Evolutionary conservation across 768 basidiomycete species (phyloP), one percentile per base, ranked within the genome.

Genomic region (Agrocybe chaxingu): DNA sequence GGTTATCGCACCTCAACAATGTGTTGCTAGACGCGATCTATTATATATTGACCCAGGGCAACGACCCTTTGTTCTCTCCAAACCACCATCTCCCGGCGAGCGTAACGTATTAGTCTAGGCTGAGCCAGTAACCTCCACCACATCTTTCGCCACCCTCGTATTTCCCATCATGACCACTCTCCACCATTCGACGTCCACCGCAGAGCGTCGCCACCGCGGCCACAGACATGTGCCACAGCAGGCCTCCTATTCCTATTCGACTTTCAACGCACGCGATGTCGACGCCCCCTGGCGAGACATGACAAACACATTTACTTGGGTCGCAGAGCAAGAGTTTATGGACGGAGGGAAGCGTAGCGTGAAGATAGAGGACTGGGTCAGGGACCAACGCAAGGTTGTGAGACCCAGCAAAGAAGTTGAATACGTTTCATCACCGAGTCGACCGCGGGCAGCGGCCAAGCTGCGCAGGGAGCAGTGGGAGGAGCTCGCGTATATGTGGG

Each of bases 301-400:
- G 54, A 42, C 60, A 8, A 46, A 73, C 19, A 71, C 77, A 7
- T 76, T 72, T 54, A 62, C 71, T 5, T 81, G 77, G 74, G 78
- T 78, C 6, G 70, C 74, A 44, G 77, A 83, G 51, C 80, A 84
- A 63, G 78, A 80, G 55, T 66, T 69, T 38, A 62, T 69, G 50
- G 69, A 69, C 40, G 68, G 71, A 48, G 70, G 69, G 40, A 73
- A 70, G 50, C 69, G 72, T 53, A 73, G 70, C 54, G 71, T 71
- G 60, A 79, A 75, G 57, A 82, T 81, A 31, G 80, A 84, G 47
- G 74, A 78, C 47, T 88, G 88, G 87, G 79, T 87, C 43, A 65
- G 74, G 42, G 75, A 82, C 56, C 81, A 83, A 58, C 83, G 81
- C 64, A 62, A 73, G 42, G 67, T 77, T 52, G 58, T 70, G 36